Percentiles rank a stretch among this genome's conserved stretches.
These are phyloP conservation scores for Lomentospora prolificans DNA, from an alignment of 2,329 filamentous ascomycete species.

Conservation along the genomic window DNA sequence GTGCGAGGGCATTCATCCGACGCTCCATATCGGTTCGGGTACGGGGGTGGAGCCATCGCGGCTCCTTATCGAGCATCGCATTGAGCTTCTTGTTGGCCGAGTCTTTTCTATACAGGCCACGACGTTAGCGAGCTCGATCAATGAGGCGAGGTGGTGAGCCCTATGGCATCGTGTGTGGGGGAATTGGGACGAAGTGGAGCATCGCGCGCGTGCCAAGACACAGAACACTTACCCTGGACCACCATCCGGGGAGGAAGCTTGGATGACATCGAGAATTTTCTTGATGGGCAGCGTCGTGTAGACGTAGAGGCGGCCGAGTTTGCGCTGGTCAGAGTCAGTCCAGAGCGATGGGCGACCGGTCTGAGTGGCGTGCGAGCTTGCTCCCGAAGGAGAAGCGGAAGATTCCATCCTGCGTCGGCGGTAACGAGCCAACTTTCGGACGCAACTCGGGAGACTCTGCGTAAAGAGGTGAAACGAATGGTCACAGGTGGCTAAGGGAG, in stretches of 20 bases:
- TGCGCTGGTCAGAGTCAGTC: slow-evolving; percentile 41
- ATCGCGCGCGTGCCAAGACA: too few relatives aligned
- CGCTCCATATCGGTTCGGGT: slow-evolving; percentile 40
- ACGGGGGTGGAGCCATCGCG: slow-evolving; percentile 45
- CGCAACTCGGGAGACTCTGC: not conserved
- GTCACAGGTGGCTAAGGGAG: not conserved
- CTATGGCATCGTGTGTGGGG: not conserved
- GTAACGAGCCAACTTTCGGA: too few relatives aligned
- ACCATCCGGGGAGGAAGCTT: slow-evolving; percentile 28
- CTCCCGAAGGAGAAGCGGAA: slow-evolving; percentile 17
- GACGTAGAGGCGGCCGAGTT: slow-evolving; percentile 45
- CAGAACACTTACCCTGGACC: slow-evolving; percentile 39
- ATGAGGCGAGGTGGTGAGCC: not conserved
- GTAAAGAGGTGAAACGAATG: not conserved
- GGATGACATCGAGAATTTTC: slow-evolving; percentile 38
- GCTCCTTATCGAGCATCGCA: slow-evolving; percentile 46
- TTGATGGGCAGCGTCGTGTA: slow-evolving; percentile 43
- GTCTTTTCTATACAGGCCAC: slow-evolving; percentile 32
- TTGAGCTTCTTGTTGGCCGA: slow-evolving; percentile 50
- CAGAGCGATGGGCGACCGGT: slow-evolving; percentile 47
- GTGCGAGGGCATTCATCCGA: slow-evolving; percentile 34
- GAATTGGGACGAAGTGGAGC: too few relatives aligned
- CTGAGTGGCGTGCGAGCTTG: slow-evolving; percentile 18
- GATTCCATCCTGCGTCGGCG: not conserved
- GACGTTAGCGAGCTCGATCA: slow-evolving; percentile 3